Base-by-base conservation (phyloP, 768 basidiomycete species). In the Wakefieldia striispora region DNA sequence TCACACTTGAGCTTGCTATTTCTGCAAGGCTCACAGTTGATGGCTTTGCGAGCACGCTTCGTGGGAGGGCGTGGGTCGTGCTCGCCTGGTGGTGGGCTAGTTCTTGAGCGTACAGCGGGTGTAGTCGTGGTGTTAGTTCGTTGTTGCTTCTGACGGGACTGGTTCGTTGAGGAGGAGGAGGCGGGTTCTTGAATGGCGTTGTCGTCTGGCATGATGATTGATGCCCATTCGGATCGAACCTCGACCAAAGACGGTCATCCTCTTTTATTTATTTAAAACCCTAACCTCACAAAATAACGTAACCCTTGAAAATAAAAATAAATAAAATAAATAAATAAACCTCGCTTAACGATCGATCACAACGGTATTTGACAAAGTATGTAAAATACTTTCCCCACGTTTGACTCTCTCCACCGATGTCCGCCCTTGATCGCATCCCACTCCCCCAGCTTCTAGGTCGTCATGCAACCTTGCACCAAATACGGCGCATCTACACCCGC, bases 1-100 rank as follows among this genome's bases (percentile, higher is more conserved):
- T 92, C 90, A 73, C 90, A 92, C 71, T 92, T 91, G 59, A 91
- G 81, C 71, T 91, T 90, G 75, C 84, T 88, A 59, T 83, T 86
- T 63, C 90, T 78, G 72, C 90, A 92, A 3, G 90, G 90, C 59
- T 90, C 88, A 63, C 90, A 92, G 70, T 92, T 92, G 58, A 92
- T 90, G 16, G 90, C 88, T 63, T 91, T 91, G 51, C 90, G 76
- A 0, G 90, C 86, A 40, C 90, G 83, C 69, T 91, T 92, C 20
- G 88, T 82, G 3, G 88, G 86, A 0, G 84, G 84, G 0, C 82
- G 75, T 21, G 77, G 75, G 62, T 85, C 83, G 39, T 75, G 76
- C 19, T 82, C 81, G 31, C 69, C 71, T 13, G 81, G 80, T 1
- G 81, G 78, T 0, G 66, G 66, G 26, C 60, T 62, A 0, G 78